Conservation (phyloP, 2,329 filamentous ascomycete genomes). For the Aspergillus novoparasiticus region DNA sequence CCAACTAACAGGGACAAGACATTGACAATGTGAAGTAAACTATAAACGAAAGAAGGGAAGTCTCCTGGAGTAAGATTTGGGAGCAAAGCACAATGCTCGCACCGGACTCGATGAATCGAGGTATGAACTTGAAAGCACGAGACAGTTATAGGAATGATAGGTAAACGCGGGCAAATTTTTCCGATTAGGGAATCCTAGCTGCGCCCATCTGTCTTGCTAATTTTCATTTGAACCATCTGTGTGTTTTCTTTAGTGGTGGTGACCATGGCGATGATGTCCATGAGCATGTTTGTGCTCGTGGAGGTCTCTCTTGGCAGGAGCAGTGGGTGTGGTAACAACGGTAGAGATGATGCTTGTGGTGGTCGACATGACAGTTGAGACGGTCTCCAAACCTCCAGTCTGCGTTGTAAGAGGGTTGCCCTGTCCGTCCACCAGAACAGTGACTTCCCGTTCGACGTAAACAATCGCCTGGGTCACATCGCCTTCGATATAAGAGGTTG, state of each 20-base stretch:
- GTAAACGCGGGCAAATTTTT: neutral
- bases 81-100: neutral
- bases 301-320: constrained; percentile 20
- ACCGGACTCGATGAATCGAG: neutral
- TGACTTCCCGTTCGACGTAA: constrained; percentile 33
- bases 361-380: constrained; percentile 29
- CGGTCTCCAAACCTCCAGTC: constrained; percentile 24
- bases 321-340: constrained; percentile 23
- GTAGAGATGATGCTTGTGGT: constrained; percentile 27
- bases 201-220: neutral
- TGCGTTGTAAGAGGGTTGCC: constrained; percentile 29
- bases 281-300: constrained; percentile 25
- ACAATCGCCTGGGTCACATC: constrained; percentile 31
- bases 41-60: constrained; percentile 2
- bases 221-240: neutral
- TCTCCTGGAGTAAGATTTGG: constrained; percentile 2
- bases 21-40: constrained; percentile 11
- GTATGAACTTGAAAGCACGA: neutral
- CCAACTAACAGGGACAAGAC: constrained; percentile 12
- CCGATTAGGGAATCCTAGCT: neutral
- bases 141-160: neutral
- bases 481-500: constrained; percentile 26
- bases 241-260: constrained; percentile 13
- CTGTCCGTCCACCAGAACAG: constrained; percentile 30
- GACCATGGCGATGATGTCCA: constrained; percentile 25